A percentile compares a stretch with the other conserved stretches of the same genome.
phyloP scores from a whole-genome alignment of 176 grass and related monocot species.

The Rhipidocladum racemiflorum region DNA sequence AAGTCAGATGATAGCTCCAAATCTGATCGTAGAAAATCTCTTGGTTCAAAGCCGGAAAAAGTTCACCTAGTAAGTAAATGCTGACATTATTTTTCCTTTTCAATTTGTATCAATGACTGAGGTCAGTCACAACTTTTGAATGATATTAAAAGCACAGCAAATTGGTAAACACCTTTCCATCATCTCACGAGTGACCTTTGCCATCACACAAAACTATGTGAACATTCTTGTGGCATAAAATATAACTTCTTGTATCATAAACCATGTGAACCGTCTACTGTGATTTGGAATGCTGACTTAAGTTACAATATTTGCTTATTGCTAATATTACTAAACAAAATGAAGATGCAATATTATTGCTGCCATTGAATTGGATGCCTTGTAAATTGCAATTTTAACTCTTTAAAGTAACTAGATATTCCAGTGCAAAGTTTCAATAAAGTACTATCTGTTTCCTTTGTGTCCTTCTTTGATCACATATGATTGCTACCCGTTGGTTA shows the following conservation, averaged over 20 bases:
- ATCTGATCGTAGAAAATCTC: conserved; percentile 82
- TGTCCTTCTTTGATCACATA: background rate
- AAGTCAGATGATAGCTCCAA: conserved; percentile 68
- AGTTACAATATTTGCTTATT: background rate
- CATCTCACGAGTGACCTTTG: background rate
- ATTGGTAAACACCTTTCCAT: background rate
- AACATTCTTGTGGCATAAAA: background rate
- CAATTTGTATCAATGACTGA: background rate
- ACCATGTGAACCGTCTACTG: background rate
- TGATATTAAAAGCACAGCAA: background rate
- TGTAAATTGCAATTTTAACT: conserved; percentile 15
- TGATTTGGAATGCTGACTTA: background rate
- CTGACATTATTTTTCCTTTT: background rate
- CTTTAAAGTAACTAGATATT: background rate
- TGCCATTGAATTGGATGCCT: background rate
- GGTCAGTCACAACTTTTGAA: background rate
- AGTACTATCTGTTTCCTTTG: background rate
- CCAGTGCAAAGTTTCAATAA: background rate
- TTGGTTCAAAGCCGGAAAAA: conserved; percentile 93
- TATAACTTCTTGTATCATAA: background rate
- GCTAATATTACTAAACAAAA: background rate
- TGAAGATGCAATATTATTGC: background rate
- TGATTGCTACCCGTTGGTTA: background rate
- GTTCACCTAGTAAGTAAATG: conserved; percentile 80
- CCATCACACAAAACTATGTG: background rate